phyloP scores from a whole-genome alignment of 2,329 filamentous ascomycete species.

The Penicillium griseofulvum region DNA sequence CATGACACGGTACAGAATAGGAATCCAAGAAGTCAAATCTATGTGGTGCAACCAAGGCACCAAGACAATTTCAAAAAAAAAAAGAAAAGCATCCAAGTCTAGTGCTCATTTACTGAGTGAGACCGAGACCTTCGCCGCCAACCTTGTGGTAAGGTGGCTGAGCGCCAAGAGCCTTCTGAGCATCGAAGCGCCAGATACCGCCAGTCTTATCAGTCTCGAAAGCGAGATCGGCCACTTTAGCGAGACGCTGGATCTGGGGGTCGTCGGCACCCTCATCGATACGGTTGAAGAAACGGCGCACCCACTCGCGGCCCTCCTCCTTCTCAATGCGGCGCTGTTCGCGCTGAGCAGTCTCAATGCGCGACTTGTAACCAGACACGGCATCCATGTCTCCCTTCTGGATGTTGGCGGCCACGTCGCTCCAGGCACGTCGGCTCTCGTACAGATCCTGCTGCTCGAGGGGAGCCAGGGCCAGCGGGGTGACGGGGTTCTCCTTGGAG shows the following conservation, averaged over 20 bases:
- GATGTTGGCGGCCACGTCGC: conserved; percentile 78
- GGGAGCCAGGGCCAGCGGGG: conserved; percentile 68
- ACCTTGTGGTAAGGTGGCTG: conserved; percentile 44
- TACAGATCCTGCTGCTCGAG: conserved; percentile 79
- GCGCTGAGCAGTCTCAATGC: conserved; percentile 87
- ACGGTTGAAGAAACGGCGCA: conserved; percentile 73
- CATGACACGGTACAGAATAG: conserved; percentile 13
- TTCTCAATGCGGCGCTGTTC: conserved; percentile 71
- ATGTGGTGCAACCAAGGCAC: conserved; percentile 11
- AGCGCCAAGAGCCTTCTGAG: conserved; percentile 49
- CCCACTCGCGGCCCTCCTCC: conserved; percentile 73
- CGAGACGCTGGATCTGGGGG: conserved; percentile 42
- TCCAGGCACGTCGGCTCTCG: conserved; percentile 85
- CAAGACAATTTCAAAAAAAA: background rate
- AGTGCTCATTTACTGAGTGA: conserved; percentile 18
- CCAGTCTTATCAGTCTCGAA: conserved; percentile 65
- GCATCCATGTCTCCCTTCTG: conserved; percentile 78
- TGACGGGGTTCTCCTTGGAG: conserved; percentile 57
- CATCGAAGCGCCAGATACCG: conserved; percentile 68
- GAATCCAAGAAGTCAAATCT: conserved; percentile 18
- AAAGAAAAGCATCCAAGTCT: background rate
- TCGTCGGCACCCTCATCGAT: conserved; percentile 38
- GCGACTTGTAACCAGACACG: conserved; percentile 74
- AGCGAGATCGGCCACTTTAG: conserved; percentile 40
- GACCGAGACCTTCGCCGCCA: conserved; percentile 42